Base-by-base conservation (phyloP, 192 early-diverging fungal species). In the Radiomyces spectabilis region DNA sequence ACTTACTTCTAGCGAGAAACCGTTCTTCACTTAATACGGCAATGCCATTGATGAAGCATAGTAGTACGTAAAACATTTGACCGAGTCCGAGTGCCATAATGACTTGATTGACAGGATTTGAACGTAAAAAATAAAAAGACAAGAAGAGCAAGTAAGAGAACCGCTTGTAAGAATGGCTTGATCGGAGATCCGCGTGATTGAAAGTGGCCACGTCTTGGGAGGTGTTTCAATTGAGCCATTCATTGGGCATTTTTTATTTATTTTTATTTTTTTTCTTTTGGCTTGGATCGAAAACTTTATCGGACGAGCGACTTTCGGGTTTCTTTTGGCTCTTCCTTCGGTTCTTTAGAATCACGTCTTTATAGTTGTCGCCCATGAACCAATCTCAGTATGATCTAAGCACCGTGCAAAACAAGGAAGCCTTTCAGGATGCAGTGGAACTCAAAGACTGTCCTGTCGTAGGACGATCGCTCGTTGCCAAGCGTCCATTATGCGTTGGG, bases 11-110 rank as follows among this genome's bases (percentile, higher is more conserved):
- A 7, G 90, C 87, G 19, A 95, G 75, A 63, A 95, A 95, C 19
- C 93, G 84, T 55, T 95, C 90, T 71, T 95, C 93, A 62, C 90
- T 90, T 41, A 95, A 66, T 47, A 95, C 78, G 40, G 93, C 93
- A 29, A 95, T 73, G 19, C 86, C 89, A 68, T 95, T 95, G 55
- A 94, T 77, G 50, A 93, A 75, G 66, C 93, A 78, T 32, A 95
- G 73, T 32, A 75, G 55, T 15, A 89, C 77, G 64, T 93, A 87
- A 45, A 95, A 72, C 35, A 95, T 69, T 25, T 83, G 85, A 33
- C 89, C 89, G 37, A 92, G 71, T 26, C 81, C 82, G 59, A 86
- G 65, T 29, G 74, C 64, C 63, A 82, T 75, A 33, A 60, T 53
- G n/a, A n/a, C n/a, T n/a, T n/a, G n/a, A n/a, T n/a, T n/a, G n/a